Conservation (phyloP, 2,329 filamentous ascomycete species). For the Ceratocystis diversiconidia region DNA sequence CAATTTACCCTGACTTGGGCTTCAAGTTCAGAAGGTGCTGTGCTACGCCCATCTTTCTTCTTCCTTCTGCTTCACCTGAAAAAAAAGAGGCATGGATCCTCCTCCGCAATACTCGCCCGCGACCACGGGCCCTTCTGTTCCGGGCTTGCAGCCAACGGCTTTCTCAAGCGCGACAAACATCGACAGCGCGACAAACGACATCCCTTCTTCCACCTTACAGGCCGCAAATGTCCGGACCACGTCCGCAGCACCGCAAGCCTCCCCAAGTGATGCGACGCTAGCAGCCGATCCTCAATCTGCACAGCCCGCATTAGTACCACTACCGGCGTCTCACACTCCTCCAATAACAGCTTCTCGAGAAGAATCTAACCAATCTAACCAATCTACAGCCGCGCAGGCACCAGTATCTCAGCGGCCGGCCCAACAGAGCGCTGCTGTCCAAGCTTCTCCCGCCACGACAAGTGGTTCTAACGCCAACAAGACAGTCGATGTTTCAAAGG, state of each 20-base stretch:
- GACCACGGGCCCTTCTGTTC: neutral
- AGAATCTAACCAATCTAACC: neutral
- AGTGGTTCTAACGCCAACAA: neutral
- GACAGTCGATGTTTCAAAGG: neutral
- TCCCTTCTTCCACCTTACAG: neutral
- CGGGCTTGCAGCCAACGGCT: neutral
- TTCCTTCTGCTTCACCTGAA: neutral
- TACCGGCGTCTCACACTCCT: neutral
- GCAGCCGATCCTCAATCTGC: neutral
- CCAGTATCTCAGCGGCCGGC: neutral
- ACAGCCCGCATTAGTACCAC: neutral
- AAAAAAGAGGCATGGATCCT: conserved; percentile 8
- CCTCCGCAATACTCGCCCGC: conserved; percentile 15
- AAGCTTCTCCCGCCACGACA: neutral
- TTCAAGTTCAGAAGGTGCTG: neutral
- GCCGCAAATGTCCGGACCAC: neutral
- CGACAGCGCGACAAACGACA: neutral
- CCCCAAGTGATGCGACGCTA: neutral
- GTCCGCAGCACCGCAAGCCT: neutral
- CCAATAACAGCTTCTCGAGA: neutral
- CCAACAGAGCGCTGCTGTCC: neutral
- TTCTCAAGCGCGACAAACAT: neutral
- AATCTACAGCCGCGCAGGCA: neutral
- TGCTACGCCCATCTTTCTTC: neutral
- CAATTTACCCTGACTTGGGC: neutral